Percentiles rank a stretch among this genome's conserved stretches.
Evolutionary conservation across 192 early-diverging fungal species (phyloP).

Genomic region (Podila clonocystis): DNA sequence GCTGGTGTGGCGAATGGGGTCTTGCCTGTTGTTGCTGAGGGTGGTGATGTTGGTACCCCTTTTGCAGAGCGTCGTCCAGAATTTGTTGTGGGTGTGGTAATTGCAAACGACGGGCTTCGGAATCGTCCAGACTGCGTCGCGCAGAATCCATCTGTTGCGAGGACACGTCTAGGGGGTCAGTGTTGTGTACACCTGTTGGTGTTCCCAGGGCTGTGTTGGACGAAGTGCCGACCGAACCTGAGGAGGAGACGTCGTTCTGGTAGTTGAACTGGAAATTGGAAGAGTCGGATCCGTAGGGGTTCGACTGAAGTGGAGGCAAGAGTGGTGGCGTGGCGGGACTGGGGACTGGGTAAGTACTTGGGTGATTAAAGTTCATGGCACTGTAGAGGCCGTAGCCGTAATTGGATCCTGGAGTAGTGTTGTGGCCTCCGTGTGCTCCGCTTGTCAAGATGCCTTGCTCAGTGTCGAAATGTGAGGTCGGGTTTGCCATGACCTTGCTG

Average conservation of each 20-base stretch:
- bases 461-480: constrained; percentile 29
- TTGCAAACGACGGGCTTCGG: constrained; percentile 10
- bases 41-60: constrained; percentile 18
- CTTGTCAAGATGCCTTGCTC: constrained; percentile 9
- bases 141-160: constrained; percentile 19
- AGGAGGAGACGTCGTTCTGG: not conserved
- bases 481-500: constrained; percentile 16
- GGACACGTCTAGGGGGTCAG: constrained; percentile 11
- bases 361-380: constrained; percentile 28
- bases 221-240: not conserved
- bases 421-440: constrained; percentile 6
- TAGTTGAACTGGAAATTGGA: not conserved
- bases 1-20: constrained; percentile 10
- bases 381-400: constrained; percentile 35
- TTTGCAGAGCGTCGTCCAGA: constrained; percentile 38
- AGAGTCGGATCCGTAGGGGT: constrained; percentile 1
- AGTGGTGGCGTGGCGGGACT: constrained; percentile 37
- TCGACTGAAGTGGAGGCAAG: constrained; percentile 37
- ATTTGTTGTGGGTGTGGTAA: constrained; percentile 46
- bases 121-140: constrained; percentile 19
- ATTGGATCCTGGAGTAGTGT: constrained; percentile 14
- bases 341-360: constrained; percentile 20
- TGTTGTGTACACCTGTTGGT: constrained; percentile 19
- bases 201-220: constrained; percentile 13
- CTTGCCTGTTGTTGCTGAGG: constrained; percentile 7